A percentile compares a stretch with the other conserved stretches of the same genome.
Evolutionary conservation across 768 basidiomycete genomes (phyloP).

Genomic region (Thelephora ganbajun): DNA sequence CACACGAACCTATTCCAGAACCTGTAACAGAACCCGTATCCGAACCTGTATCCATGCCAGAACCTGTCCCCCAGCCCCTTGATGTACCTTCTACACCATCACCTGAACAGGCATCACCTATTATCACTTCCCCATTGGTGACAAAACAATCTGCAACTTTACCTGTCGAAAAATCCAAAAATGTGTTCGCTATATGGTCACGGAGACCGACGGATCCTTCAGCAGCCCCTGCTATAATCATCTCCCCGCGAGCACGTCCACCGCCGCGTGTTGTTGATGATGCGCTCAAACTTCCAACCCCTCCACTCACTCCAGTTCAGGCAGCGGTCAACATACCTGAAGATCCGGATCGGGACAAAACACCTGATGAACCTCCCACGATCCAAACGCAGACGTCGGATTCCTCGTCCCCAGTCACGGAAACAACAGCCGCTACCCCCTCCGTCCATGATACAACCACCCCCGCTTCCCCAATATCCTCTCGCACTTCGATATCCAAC

Average conservation of each 20-base stretch:
- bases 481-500: slow-evolving; percentile 42
- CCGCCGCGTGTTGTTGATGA: slow-evolving; percentile 41
- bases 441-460: slow-evolving; percentile 33
- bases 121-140: not conserved
- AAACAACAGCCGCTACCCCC: slow-evolving; percentile 35
- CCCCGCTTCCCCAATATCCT: slow-evolving; percentile 43
- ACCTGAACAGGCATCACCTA: not conserved
- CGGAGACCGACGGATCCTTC: slow-evolving; percentile 53
- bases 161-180: not conserved
- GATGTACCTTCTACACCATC: not conserved
- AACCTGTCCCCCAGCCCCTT: slow-evolving; percentile 5
- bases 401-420: slow-evolving; percentile 32
- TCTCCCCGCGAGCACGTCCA: slow-evolving; percentile 49
- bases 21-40: not conserved
- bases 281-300: slow-evolving; percentile 40
- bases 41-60: not conserved
- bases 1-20: not conserved
- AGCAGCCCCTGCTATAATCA: slow-evolving; percentile 55
- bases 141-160: not conserved
- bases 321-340: not conserved
- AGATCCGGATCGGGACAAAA: slow-evolving; percentile 1
- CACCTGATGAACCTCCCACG: slow-evolving; percentile 17
- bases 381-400: too few relatives aligned
- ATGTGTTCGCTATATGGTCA: slow-evolving; percentile 56
- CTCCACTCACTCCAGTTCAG: slow-evolving; percentile 18